These are phyloP conservation scores for Botrytis tulipae DNA, from an alignment of 2,329 filamentous ascomycete genomes.

Conservation along the genomic window DNA sequence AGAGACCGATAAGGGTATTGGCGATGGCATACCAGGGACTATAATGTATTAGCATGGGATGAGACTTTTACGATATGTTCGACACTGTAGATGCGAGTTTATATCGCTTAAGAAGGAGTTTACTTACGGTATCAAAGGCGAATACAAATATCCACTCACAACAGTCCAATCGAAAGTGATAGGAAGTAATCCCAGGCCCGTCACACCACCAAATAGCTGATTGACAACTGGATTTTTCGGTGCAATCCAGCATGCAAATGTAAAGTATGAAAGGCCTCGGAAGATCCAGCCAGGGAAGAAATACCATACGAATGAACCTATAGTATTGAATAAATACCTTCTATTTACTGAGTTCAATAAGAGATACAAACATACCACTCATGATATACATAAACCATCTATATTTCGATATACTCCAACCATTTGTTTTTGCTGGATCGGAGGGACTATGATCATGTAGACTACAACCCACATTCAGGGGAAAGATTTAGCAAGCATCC, in stretches of 20 bases:
- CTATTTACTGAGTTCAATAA: neutral
- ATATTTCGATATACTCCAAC: constrained; percentile 49
- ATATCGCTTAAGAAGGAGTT: too few species aligned
- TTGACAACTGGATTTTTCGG: constrained; percentile 68
- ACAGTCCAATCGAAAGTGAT: constrained; percentile 78
- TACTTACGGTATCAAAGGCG: neutral
- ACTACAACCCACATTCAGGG: constrained; percentile 42
- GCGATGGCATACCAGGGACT: constrained; percentile 67
- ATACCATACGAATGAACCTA: constrained; percentile 44
- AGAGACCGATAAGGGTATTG: constrained; percentile 67
- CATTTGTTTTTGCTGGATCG: constrained; percentile 47
- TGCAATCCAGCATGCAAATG: constrained; percentile 69
- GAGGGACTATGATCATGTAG: constrained; percentile 57
- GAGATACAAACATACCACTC: constrained; percentile 43
- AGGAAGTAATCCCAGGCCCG: constrained; percentile 65
- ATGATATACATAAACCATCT: constrained; percentile 42
- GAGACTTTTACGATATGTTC: neutral
- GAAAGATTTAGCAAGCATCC: neutral
- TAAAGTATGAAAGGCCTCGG: constrained; percentile 58
- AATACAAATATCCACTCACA: constrained; percentile 43
- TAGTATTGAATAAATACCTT: neutral
- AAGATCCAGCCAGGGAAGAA: constrained; percentile 54
- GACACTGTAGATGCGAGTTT: neutral
- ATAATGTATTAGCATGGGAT: neutral
- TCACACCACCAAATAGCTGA: constrained; percentile 67